phyloP scores from a whole-genome alignment of 345 rosid genomes.

The Kernera saxatilis region DNA sequence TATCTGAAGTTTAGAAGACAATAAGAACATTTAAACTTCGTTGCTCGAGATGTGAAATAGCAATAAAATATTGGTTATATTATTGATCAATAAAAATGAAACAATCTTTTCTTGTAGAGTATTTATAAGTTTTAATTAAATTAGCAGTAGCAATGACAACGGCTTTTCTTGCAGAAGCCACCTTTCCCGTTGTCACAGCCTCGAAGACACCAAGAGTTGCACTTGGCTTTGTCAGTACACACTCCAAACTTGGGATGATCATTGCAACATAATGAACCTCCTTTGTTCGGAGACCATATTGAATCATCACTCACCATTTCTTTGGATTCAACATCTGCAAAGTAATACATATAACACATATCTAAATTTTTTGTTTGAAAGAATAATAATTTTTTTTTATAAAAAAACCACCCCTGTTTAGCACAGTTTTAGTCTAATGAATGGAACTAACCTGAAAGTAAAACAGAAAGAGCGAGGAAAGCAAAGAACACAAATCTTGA shows the following conservation, averaged over 20 bases:
- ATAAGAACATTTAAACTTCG: too few relatives aligned
- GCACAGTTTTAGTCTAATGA: neutral
- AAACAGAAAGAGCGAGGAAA: neutral
- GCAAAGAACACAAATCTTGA: neutral
- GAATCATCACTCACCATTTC: neutral
- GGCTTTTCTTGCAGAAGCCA: constrained; percentile 10
- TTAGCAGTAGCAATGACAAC: constrained; percentile 8
- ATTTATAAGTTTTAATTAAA: neutral
- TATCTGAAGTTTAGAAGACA: too few relatives aligned
- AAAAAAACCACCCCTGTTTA: neutral
- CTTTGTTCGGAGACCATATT: neutral
- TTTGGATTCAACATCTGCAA: neutral
- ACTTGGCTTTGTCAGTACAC: neutral
- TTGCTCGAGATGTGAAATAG: too few relatives aligned
- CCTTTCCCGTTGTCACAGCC: neutral
- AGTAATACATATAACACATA: neutral
- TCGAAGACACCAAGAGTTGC: constrained; percentile 2
- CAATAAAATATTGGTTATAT: too few relatives aligned
- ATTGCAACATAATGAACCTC: neutral
- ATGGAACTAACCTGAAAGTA: constrained; percentile 13
- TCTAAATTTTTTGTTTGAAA: neutral
- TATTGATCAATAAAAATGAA: neutral
- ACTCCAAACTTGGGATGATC: constrained; percentile 1
- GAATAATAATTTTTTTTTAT: too few relatives aligned
- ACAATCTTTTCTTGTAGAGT: too few relatives aligned